Evolutionary conservation across 805 yeast genomes (phyloP), one percentile per base, ranked within the genome.

Genomic region (Candida patagonica): DNA sequence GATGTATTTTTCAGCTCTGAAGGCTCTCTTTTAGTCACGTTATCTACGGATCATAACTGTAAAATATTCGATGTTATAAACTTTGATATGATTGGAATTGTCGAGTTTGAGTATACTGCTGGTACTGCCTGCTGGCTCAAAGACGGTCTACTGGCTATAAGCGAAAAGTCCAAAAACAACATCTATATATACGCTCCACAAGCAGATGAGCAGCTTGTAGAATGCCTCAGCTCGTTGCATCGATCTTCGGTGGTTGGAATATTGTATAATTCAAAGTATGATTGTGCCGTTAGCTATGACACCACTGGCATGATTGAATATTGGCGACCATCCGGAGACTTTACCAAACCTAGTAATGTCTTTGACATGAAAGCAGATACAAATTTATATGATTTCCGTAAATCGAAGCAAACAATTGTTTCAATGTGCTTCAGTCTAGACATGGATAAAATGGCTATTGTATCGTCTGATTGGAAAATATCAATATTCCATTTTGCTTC

Each of bases 341-440:
- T 41, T 50, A 13, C 45, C 17, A 42, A 45, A 30, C 61, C 62
- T 2, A 36, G 33, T 21, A 40, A 38, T 23, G 49, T 49, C 16
- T 69, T 65, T 50, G 54, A 56, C 26, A 47, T 51, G 44, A 68
- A 69, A 45, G 55, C 67, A 24, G 51, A 58, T 30, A 69, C 74
- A 0, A 65, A 66, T 43, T 46, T 62, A 13, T 58, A 62, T 42
- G 62, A 59, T 13, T 47, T 66, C 34, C 46, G 63, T 16, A 66
- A 65, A 41, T 35, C 44, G 17, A 65, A 64, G 41, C 42, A 59
- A 1, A 32, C 41, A 1, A 57, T 60, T 2, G 29, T 48, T 5
- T 25, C 46, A 2, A 27, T 63, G 5, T 31, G 43, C 12, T 43
- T 60, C 6, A 53, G 62, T 4, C 52, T 51, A 1, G 52, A 56